Conservation (phyloP, 73 alveolate species). For the Paraurostyla sp. region DNA sequence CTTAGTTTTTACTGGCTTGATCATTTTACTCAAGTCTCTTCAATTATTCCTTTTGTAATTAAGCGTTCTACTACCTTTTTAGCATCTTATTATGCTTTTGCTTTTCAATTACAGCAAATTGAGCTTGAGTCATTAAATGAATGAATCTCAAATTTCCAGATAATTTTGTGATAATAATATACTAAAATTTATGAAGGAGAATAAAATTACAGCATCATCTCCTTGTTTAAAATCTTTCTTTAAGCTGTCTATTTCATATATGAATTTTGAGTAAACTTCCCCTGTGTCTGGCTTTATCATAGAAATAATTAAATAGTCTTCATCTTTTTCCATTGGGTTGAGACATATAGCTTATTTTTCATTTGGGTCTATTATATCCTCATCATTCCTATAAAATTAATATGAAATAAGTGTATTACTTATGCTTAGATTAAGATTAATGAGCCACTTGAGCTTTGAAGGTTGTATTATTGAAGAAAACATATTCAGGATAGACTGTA, state of each 20-base stretch:
- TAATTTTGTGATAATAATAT: not conserved
- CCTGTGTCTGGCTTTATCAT: not conserved
- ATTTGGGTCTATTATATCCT: not conserved
- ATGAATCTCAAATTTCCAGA: conserved; percentile 29
- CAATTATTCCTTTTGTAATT: too few relatives aligned
- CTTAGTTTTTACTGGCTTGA: too few relatives aligned
- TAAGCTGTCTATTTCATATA: conserved; percentile 16
- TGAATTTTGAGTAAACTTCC: not conserved
- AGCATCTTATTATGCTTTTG: not conserved
- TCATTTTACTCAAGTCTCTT: too few relatives aligned
- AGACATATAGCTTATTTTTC: not conserved
- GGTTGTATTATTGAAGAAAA: conserved; percentile 14
- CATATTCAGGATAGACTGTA: conserved; percentile 53
- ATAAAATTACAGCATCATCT: not conserved
- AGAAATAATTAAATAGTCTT: not conserved
- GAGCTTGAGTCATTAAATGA: not conserved
- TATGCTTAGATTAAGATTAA: not conserved
- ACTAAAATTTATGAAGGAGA: not conserved
- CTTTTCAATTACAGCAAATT: not conserved
- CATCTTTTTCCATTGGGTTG: conserved; percentile 40
- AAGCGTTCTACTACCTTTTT: conserved; percentile 26
- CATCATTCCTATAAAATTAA: not conserved
- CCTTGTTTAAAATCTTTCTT: not conserved
- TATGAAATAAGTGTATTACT: not conserved
- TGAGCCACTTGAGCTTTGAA: not conserved